A percentile compares a stretch with the other conserved stretches of the same genome.
phyloP scores from a whole-genome alignment of 1,284 basidiomycete genomes.

The Schizophyllum amplum region DNA sequence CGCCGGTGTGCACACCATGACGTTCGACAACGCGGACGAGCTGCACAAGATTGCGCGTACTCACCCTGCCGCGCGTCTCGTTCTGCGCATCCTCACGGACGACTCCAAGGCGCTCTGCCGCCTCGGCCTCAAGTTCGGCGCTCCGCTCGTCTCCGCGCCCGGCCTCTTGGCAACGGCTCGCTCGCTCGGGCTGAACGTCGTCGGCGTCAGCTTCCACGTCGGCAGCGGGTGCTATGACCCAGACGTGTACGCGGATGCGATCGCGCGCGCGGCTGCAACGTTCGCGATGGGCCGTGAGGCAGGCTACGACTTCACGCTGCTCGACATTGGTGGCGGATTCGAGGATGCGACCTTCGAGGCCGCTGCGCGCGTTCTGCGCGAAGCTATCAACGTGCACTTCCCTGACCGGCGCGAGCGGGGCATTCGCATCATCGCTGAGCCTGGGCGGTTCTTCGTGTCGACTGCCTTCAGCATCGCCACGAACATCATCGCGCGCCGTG shows the following conservation, averaged over 20 bases:
- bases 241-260: constrained; percentile 83
- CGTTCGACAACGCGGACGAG: constrained; percentile 98
- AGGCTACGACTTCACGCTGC: constrained; percentile 78
- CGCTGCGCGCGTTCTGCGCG: constrained; percentile 67
- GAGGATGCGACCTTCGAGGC: constrained; percentile 79
- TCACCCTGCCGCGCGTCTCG: constrained; percentile 80
- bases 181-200: constrained; percentile 77
- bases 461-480: constrained; percentile 90
- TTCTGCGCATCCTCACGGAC: constrained; percentile 94
- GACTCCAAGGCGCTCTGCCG: constrained; percentile 93
- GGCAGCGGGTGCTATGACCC: constrained; percentile 96
- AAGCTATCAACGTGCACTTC: constrained; percentile 78
- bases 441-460: constrained; percentile 91
- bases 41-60: constrained; percentile 88
- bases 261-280: constrained; percentile 73
- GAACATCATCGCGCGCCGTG: constrained; percentile 89
- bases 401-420: constrained; percentile 38
- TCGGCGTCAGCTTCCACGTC: constrained; percentile 98
- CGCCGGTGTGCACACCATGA: constrained; percentile 85
- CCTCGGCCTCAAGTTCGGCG: constrained; percentile 96
- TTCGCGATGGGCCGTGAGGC: constrained; percentile 77
- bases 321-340: constrained; percentile 96
- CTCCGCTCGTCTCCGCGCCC: constrained; percentile 78
- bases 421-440: constrained; percentile 91
- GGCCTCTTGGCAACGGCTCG: constrained; percentile 74